Conservation (phyloP, 495 filamentous ascomycete species). For the Penicillium tannophilum region DNA sequence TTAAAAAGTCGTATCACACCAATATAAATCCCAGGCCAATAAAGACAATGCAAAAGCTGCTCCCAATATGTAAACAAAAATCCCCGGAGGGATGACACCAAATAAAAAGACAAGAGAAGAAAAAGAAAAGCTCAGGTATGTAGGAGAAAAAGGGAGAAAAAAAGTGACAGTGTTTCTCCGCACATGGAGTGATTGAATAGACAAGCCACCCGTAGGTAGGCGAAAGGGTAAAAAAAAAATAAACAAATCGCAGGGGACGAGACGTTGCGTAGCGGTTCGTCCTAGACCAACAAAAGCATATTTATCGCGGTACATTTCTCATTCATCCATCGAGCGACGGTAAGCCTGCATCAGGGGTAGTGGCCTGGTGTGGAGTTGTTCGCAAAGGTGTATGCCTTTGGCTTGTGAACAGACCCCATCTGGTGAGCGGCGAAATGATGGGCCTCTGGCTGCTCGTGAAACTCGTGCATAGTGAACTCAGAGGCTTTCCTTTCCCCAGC, state of each 20-base stretch:
- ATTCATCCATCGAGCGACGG: slow-evolving; percentile 25
- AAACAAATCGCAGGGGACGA: slow-evolving; percentile 13
- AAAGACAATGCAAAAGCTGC: slow-evolving; percentile 32
- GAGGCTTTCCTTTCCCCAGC: slow-evolving; percentile 35
- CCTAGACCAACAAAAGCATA: slow-evolving; percentile 28
- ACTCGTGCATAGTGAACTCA: slow-evolving; percentile 49
- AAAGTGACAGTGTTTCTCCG: slow-evolving; percentile 24
- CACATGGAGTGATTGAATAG: slow-evolving; percentile 14
- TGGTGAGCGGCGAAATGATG: slow-evolving; percentile 43
- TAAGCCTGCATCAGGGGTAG: slow-evolving; percentile 30
- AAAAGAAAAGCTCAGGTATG: slow-evolving; percentile 7
- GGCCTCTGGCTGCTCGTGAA: slow-evolving; percentile 45
- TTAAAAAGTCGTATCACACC: slow-evolving; percentile 32
- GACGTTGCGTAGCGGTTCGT: slow-evolving; percentile 26
- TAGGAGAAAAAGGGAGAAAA: slow-evolving; percentile 9
- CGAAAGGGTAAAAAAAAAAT: slow-evolving; percentile 10
- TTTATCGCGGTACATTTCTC: slow-evolving; percentile 33
- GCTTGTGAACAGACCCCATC: slow-evolving; percentile 38
- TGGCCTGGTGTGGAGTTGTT: slow-evolving; percentile 45
- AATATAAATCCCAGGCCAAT: slow-evolving; percentile 32
- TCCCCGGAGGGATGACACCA: slow-evolving; percentile 25
- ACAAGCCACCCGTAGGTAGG: slow-evolving; percentile 13
- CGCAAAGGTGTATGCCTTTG: slow-evolving; percentile 47
- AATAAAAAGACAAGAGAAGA: slow-evolving; percentile 27
- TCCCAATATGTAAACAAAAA: slow-evolving; percentile 32